A percentile compares a stretch with the other conserved stretches of the same genome.
These are phyloP conservation scores for Podila horticola DNA, from an alignment of 192 early-diverging fungal genomes.

Conservation along the genomic window DNA sequence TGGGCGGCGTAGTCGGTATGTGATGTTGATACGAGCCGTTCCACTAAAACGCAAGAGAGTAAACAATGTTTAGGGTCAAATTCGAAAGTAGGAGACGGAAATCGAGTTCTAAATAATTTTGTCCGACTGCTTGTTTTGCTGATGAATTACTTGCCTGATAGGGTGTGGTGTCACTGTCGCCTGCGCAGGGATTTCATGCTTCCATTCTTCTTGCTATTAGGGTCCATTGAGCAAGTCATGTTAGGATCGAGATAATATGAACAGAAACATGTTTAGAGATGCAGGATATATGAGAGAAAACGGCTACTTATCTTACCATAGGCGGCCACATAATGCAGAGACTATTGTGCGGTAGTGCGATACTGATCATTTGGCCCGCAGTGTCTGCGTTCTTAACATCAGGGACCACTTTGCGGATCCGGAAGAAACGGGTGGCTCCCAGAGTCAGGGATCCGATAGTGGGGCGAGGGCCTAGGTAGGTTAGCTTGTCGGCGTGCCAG, in stretches of 20 bases:
- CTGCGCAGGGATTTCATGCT: constrained; percentile 51
- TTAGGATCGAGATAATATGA: neutral
- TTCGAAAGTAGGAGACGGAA: neutral
- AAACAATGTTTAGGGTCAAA: neutral
- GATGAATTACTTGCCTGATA: constrained; percentile 20
- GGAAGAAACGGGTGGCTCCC: constrained; percentile 56
- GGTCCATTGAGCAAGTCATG: neutral
- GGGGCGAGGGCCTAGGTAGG: constrained; percentile 51
- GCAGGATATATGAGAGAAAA: neutral
- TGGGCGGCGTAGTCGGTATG: constrained; percentile 44
- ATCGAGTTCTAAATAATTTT: too few relatives aligned
- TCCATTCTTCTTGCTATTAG: constrained; percentile 51
- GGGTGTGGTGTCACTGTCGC: constrained; percentile 42
- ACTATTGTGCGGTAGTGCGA: constrained; percentile 54
- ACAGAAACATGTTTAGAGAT: neutral
- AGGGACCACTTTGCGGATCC: constrained; percentile 50
- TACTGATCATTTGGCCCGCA: constrained; percentile 46
- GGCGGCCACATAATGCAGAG: constrained; percentile 58
- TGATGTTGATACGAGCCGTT: constrained; percentile 54
- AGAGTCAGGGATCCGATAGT: constrained; percentile 54
- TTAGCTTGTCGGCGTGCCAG: constrained; percentile 56
- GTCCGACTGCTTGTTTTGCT: too few relatives aligned
- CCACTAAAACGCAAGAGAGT: constrained; percentile 14
- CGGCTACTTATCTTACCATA: constrained; percentile 15
- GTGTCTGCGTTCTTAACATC: constrained; percentile 37